Evolutionary conservation across 108 stramenopile genomes (phyloP), one percentile per base, ranked within the genome.

Genomic region (Cyclotella sp.): DNA sequence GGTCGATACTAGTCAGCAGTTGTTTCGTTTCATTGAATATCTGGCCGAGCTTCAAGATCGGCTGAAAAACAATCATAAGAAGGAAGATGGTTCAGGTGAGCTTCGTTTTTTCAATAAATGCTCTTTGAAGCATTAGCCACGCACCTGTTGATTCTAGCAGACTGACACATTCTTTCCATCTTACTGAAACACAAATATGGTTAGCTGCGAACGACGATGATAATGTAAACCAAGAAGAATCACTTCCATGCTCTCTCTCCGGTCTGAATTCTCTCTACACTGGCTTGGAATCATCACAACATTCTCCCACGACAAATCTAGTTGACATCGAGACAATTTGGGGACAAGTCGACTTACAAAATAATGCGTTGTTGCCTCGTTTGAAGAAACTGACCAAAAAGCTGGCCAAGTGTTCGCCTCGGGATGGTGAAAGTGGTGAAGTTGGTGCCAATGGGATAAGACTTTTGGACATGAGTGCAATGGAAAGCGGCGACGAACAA

Each of bases 261-360:
- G 72, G 61, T 30, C 47, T 49, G 4, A 1, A 9, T 8, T 18
- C 44, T 0, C 61, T 73, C 47, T 51, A 39, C 58, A 49, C 34
- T 53, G 29, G 16, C 24, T n/a, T 53, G 27, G 21, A 28, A 45
- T 18, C 9, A 47, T 26, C 40, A 46, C 39, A 34, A 26, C 24
- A n/a, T n/a, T 27, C 54, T 8, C 11, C 27, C 26, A 62, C 28
- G 12, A 34, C 61, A 3, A 40, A 34, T 16, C 24, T 62, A 19
- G 61, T 78, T 15, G 95, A 96, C 72, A 85, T 82, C 16, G 96
- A 98, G 68, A 96, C 93, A 0, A 63, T 98, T 9, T 98, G 95
- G 95, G 94, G 92, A 14, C 93, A 98, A 82, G 83, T 98, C 15
- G 95, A 98, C 68, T 51, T 97, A 44, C 96, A 96, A 70, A 97